Base-by-base conservation (phyloP, 257 asterid genomes). In the Capsicum baccatum region DNA sequence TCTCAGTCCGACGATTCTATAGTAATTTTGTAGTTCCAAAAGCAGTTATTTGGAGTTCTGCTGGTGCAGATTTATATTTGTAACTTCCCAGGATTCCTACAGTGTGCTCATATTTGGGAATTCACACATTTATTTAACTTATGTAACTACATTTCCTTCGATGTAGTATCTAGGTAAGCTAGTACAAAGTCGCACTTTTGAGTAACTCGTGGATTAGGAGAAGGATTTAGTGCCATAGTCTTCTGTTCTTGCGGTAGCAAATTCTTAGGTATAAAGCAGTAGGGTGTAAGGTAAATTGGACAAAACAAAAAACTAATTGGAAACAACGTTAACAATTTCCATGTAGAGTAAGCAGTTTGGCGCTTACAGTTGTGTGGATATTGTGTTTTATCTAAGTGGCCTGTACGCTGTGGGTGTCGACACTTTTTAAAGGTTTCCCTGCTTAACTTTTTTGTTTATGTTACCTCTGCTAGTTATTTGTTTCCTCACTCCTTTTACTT, bases 11-110 rank as follows among this genome's bases (percentile, higher is more conserved):
- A 26, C 33, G 33, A 26, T 26, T 26, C 33, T 26, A 26, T 26
- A 26, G 19, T 50, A 6, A 19, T 12, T 74, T 50, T 11, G 21
- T 50, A 13, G 81, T 50, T 21, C 12, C 42, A 5, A 74, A 35
- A 76, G 81, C 81, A 21, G 26, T 50, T 74, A 26, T 52, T 76
- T 52, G 81, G 47, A 26, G 47, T 21, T 73, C 63, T 52, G 47
- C 13, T 21, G 52, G 8, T 52, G 81, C 5, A 50, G 21, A 44
- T 12, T 52, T 21, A 76, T 76, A 50, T 50, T 12, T 52, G 47
- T 52, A 76, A 73, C 57, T 19, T 73, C 3, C 60, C 80, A 3
- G 81, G 60, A 42, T 6, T 73, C 80, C 39, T 73, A 26, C 80
- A 71, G 47, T 47, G 33, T 47, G 60, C 59, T 73, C 12, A 15